phyloP scores from a whole-genome alignment of 2,329 filamentous ascomycete species.

The Pseudogymnoascus verrucosus region DNA sequence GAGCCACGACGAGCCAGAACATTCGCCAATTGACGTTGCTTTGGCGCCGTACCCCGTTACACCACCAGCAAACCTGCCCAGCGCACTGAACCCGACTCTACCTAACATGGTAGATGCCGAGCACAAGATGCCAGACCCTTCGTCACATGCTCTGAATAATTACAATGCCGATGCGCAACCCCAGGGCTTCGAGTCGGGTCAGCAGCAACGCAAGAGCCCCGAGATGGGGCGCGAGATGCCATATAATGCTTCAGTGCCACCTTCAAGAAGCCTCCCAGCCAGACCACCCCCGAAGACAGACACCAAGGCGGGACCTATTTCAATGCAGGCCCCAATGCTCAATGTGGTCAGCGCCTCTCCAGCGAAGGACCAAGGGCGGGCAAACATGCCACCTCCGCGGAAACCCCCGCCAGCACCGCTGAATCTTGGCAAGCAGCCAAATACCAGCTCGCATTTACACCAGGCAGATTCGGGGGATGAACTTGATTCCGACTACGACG shows the following conservation, averaged over 20 bases:
- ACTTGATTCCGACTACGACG: constrained; percentile 77
- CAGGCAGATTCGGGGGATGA: constrained; percentile 45
- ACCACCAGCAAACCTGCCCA: constrained; percentile 46
- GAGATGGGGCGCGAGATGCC: constrained; percentile 38
- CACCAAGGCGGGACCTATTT: constrained; percentile 13
- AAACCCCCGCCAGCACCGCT: constrained; percentile 83
- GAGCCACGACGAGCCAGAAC: constrained; percentile 22
- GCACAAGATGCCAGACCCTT: constrained; percentile 52
- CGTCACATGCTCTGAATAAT: constrained; percentile 50
- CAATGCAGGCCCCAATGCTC: constrained; percentile 14
- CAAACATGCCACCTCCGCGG: constrained; percentile 54
- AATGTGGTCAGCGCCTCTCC: neutral
- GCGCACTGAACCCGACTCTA: constrained; percentile 11
- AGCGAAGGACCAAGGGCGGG: constrained; percentile 22
- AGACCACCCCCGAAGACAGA: constrained; percentile 29
- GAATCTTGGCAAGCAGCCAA: constrained; percentile 49
- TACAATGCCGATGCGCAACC: constrained; percentile 36
- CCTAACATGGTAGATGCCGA: constrained; percentile 43
- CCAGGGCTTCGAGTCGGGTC: constrained; percentile 32
- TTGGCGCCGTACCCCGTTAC: constrained; percentile 59
- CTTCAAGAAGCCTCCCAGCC: constrained; percentile 46
- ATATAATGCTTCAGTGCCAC: constrained; percentile 44
- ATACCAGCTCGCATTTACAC: constrained; percentile 36
- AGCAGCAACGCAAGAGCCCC: constrained; percentile 36
- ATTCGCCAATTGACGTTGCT: constrained; percentile 51